Conservation (phyloP, 2,329 filamentous ascomycete genomes). For the Pseudogymnoascus verrucosus region DNA sequence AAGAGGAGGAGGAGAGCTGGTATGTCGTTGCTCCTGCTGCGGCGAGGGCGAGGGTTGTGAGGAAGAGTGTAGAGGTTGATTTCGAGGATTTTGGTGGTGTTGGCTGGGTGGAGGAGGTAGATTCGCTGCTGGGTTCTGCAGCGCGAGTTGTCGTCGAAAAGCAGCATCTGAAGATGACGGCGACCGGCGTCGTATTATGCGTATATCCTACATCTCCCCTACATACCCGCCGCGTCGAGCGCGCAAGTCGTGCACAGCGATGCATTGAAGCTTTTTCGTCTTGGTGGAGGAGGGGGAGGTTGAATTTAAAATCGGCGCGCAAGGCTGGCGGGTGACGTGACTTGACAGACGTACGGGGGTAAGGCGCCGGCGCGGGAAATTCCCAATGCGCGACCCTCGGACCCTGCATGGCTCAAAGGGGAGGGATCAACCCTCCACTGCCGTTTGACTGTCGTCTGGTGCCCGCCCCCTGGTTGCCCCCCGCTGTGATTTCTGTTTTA, state of each 20-base stretch:
- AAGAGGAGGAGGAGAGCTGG: background rate
- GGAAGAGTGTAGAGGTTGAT: background rate
- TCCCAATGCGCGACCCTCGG: background rate
- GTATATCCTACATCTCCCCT: background rate
- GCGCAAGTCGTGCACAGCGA: background rate
- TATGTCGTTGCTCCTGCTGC: background rate
- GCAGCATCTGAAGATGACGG: background rate
- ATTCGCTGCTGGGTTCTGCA: background rate
- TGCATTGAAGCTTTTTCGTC: background rate
- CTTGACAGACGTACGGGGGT: background rate
- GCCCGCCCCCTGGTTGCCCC: background rate
- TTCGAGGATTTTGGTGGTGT: background rate
- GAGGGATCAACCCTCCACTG: background rate
- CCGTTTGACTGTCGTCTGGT: background rate
- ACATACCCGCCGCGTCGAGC: background rate
- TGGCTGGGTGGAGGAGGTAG: background rate
- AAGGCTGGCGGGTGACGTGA: background rate
- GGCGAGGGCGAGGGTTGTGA: background rate
- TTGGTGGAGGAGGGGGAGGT: background rate
- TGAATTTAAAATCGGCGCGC: background rate
- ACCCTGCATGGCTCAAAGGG: background rate
- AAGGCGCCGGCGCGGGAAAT: background rate
- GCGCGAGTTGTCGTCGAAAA: background rate
- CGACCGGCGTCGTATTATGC: background rate
- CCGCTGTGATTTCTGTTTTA: background rate